These are phyloP conservation scores for Fusarium secorum DNA, from an alignment of 2,329 filamentous ascomycete species.

Conservation along the genomic window DNA sequence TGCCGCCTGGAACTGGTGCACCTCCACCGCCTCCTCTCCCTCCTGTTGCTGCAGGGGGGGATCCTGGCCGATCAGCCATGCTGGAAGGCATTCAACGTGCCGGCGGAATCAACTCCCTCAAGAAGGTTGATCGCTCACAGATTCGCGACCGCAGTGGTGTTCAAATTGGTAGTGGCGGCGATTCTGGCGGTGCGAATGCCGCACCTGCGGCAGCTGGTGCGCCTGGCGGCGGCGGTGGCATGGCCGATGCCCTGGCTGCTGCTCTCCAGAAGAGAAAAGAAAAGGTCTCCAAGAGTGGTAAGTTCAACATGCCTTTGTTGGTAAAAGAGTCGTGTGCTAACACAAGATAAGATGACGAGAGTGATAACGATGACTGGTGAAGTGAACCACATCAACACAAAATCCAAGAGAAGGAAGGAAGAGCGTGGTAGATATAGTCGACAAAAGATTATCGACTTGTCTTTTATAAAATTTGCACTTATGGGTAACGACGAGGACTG, in stretches of 20 bases:
- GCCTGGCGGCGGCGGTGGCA: constrained; percentile 66
- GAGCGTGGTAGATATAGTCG: constrained; percentile 2
- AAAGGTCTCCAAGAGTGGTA: constrained; percentile 95
- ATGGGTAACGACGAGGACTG: constrained; percentile 3
- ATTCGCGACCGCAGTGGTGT: constrained; percentile 77
- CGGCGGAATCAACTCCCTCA: constrained; percentile 72
- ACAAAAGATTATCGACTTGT: constrained; percentile 11
- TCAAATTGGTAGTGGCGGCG: constrained; percentile 58
- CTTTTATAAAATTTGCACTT: constrained; percentile 8
- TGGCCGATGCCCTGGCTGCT: constrained; percentile 84
- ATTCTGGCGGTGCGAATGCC: constrained; percentile 60
- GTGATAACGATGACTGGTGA: constrained; percentile 78
- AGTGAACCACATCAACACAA: constrained; percentile 2
- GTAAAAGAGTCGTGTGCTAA: constrained; percentile 5
- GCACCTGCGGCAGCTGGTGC: constrained; percentile 60
- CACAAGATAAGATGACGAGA: constrained; percentile 71
- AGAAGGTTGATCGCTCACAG: constrained; percentile 75
- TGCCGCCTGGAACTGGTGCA: not conserved
- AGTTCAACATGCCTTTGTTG: constrained; percentile 53
- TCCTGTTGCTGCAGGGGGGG: constrained; percentile 46
- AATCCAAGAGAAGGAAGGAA: constrained; percentile 23
- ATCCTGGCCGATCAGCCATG: constrained; percentile 64
- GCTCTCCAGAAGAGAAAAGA: constrained; percentile 85
- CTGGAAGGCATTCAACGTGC: constrained; percentile 76
- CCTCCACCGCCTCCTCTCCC: constrained; percentile 56